Conservation (phyloP, 805 yeast genomes). For the baker's yeast (Saccharomyces cerevisiae) region DNA sequence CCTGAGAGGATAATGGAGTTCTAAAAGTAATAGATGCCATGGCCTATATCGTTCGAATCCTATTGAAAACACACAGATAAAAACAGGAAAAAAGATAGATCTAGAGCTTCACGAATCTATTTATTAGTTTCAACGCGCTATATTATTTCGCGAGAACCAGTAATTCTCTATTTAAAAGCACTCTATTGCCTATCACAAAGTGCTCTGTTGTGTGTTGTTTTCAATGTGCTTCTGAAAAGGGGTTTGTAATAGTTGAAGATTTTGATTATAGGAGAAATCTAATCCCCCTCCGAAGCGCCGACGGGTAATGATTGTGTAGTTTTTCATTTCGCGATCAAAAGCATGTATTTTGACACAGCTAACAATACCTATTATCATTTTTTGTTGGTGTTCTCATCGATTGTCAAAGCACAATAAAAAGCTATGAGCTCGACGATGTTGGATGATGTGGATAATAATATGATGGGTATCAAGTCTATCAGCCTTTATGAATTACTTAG, state of each 20-base stretch:
- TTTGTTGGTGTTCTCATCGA: neutral
- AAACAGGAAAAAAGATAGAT: neutral
- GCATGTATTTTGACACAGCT: neutral
- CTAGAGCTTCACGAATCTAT: neutral
- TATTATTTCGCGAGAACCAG: neutral
- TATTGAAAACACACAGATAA: neutral
- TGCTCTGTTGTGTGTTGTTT: neutral
- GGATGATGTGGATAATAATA: constrained; percentile 12
- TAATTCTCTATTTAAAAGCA: neutral
- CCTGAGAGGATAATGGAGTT: constrained; percentile 55
- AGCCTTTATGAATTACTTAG: constrained; percentile 12
- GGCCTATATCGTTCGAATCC: neutral
- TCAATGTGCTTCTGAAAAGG: neutral
- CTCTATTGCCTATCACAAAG: neutral
- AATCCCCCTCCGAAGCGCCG: neutral
- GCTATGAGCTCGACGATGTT: constrained; percentile 2
- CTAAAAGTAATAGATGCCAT: constrained; percentile 25
- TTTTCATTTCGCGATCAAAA: neutral
- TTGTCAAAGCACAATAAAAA: neutral
- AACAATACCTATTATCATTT: neutral
- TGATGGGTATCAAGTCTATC: constrained; percentile 22
- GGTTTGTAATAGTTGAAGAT: neutral
- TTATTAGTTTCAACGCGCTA: neutral
- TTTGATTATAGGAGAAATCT: neutral
- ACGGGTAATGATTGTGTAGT: neutral